Evolutionary conservation across 768 basidiomycete species (phyloP), one percentile per base, ranked within the genome.

Genomic region (Holtermannia corniformis): DNA sequence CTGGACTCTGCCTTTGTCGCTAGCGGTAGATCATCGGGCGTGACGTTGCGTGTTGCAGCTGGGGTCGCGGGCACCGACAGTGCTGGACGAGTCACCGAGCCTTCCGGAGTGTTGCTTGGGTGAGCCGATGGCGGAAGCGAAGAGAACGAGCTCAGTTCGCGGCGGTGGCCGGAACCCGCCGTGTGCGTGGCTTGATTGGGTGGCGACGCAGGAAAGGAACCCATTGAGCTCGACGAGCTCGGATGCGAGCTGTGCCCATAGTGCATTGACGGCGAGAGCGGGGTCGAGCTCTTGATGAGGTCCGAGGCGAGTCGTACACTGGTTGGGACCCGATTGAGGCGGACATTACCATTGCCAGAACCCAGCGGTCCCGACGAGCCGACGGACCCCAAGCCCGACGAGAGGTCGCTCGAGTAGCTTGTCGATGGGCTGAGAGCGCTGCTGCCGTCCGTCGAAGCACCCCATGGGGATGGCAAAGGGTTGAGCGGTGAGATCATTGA

Each of bases 261-360:
- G 14, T 20, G 19, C 41, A 23, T 1, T n/a, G 55, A 50, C 4
- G 59, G 49, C 5, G 63, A 55, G n/a, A 52, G 13, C 1, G 55
- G 23, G 7, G 25, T 52, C 16, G 49, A 52, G 37, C 50, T 58
- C 49, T 70, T 68, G 47, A 75, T 65, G n/a, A 76, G 55, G 22
- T 75, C 75, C n/a, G 72, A 60, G 1, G 75, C 75, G 27, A 75
- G 63, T 20, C 74, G 59, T 0, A 76, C 75, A 19, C 72, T 68
- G 1, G 75, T 75, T 0, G 75, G 75, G 0, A 76, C 75, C 7
- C 74, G 60, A 41, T 74, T 75, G 5, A 76, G 63, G n/a, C 73
- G 67, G 41, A 75, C 73, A 4, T 72, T 63, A 7, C 68, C 65
- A 7, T 47, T 47, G 14, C 50, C 49, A 4, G 51, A 43, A 5